Evolutionary conservation across 2,329 filamentous ascomycete genomes (phyloP).

Genomic region (Mycogone perniciosa): DNA sequence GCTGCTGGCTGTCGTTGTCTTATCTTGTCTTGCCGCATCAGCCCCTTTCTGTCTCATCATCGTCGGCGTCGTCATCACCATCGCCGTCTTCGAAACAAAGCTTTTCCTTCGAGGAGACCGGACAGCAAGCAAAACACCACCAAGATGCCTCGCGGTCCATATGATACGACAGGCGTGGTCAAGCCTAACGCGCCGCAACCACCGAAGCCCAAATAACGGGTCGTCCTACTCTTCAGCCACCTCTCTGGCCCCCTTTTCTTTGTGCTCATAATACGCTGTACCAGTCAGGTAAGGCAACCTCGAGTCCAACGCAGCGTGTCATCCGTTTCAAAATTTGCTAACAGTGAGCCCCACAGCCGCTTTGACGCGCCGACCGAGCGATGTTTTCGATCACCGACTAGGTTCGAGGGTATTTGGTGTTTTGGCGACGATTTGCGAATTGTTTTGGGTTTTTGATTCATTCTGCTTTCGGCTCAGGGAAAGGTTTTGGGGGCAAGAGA

Average conservation of each 20-base stretch:
- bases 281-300: constrained; percentile 7
- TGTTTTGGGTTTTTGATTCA: constrained; percentile 4
- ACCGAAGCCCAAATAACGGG: constrained; percentile 25
- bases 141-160: constrained; percentile 31
- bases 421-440: constrained; percentile 3
- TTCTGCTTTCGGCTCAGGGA: constrained; percentile 3
- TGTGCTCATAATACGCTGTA: constrained; percentile 3
- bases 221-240: not conserved
- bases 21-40: not conserved
- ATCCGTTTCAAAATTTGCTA: not conserved
- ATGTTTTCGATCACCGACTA: not conserved
- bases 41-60: not conserved
- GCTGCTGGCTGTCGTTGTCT: constrained; percentile 1
- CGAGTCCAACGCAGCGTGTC: not conserved
- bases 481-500: constrained; percentile 7
- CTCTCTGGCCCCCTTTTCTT: constrained; percentile 5
- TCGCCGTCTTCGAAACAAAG: not conserved
- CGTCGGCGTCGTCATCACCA: not conserved
- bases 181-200: constrained; percentile 32
- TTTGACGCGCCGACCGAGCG: constrained; percentile 1
- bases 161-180: constrained; percentile 32
- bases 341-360: not conserved
- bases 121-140: not conserved
- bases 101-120: not conserved
- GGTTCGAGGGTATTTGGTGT: not conserved